These are phyloP conservation scores for Aphanomyces invadans DNA, from an alignment of 352 stramenopile species.

Conservation along the genomic window DNA sequence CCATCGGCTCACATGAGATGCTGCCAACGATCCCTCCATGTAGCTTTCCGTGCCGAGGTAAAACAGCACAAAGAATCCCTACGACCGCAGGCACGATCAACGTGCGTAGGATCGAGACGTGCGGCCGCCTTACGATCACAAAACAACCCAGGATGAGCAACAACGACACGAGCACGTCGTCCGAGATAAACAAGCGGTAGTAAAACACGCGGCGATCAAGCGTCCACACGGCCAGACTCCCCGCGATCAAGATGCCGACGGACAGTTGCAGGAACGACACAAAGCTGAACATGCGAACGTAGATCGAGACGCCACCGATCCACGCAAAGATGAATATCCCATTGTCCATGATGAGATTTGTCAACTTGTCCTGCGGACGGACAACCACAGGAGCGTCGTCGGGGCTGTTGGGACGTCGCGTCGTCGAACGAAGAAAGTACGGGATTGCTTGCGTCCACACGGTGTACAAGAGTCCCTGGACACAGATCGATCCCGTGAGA, in stretches of 20 bases:
- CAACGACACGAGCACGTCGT: slow-evolving; percentile 75
- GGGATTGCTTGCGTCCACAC: slow-evolving; percentile 10
- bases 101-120: not conserved
- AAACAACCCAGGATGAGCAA: slow-evolving; percentile 79
- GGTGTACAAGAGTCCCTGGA: slow-evolving; percentile 20
- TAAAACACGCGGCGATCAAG: slow-evolving; percentile 81
- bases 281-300: slow-evolving; percentile 79
- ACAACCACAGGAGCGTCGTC: not conserved
- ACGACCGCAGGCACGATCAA: not conserved
- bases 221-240: slow-evolving; percentile 67
- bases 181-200: slow-evolving; percentile 83
- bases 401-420: not conserved
- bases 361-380: not conserved
- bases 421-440: slow-evolving; percentile 8
- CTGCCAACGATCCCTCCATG: slow-evolving; percentile 75
- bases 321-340: slow-evolving; percentile 80
- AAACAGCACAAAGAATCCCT: slow-evolving; percentile 74
- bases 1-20: slow-evolving; percentile 63
- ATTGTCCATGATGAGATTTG: slow-evolving; percentile 76
- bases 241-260: slow-evolving; percentile 57
- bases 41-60: slow-evolving; percentile 81
- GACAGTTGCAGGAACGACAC: slow-evolving; percentile 65
- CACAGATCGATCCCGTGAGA: too few species aligned
- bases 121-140: slow-evolving; percentile 42
- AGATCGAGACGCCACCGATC: slow-evolving; percentile 76